Evolutionary conservation across 1,139 yeast species (phyloP), one percentile per base, ranked within the genome.

Genomic region (Blastobotrys apis): DNA sequence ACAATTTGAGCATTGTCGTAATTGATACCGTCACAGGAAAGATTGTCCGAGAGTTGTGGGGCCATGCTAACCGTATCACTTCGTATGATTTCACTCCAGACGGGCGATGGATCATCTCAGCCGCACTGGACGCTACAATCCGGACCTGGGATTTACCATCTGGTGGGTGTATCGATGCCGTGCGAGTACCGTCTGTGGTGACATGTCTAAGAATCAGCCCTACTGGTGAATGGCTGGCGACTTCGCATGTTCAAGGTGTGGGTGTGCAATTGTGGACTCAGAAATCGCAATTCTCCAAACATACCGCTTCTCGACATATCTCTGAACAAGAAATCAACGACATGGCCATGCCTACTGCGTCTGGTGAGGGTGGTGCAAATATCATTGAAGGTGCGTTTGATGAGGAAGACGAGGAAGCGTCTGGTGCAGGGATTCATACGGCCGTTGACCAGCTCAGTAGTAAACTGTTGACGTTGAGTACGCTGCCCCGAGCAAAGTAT

Each of bases 131-230:
- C 63, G 74, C 87, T 1, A 90, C 98, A 0, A 73, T 94, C 44
- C 76, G 98, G 59, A 88, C 97, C 0, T 94, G 98, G 98, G 98
- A 94, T 63, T 74, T 94, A 49, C 97, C 98, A 27, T 84, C 97
- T 2, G 98, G 98, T 41, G 88, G 92, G 1, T 90, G 97, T 65
- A 88, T 94, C 48, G 98, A 94, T 66, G 97, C 97, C 51, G 81
- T 92, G 13, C 70, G 73, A 43, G 74, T 92, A 32, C 82, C 85
- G 1, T 78, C 75, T 53, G 90, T 90, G 16, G 95, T 85, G 1
- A 88, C 97, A 0, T 71, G 77, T 41, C 73, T 94, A 33, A 80
- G 82, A 57, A 78, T 92, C 55, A 84, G 96, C 15, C 95, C 95
- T 3, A 73, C 81, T 44, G 96, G 96, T 37, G 97, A 94, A 55